These are phyloP conservation scores for Gyromitra esculenta DNA, from an alignment of 2,329 filamentous ascomycete species.

Conservation along the genomic window DNA sequence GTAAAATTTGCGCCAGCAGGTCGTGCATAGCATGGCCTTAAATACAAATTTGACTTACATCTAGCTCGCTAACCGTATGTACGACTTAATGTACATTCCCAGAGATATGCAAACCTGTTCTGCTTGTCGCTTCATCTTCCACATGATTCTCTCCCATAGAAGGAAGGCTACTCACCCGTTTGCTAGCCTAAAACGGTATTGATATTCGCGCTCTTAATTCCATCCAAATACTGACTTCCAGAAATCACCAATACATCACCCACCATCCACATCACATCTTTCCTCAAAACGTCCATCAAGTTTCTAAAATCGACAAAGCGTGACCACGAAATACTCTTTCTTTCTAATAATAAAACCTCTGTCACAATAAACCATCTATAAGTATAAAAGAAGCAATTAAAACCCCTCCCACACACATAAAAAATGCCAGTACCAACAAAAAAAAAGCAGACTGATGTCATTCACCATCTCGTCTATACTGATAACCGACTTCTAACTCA, in stretches of 20 bases:
- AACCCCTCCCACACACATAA: not conserved
- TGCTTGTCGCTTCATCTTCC: too few relatives aligned
- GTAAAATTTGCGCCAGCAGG: too few relatives aligned
- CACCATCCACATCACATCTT: not conserved
- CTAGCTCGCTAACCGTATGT: too few relatives aligned
- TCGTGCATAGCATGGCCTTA: too few relatives aligned
- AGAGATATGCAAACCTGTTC: too few relatives aligned
- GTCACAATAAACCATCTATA: slow-evolving; percentile 18
- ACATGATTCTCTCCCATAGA: too few relatives aligned
- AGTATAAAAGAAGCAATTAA: slow-evolving; percentile 2
- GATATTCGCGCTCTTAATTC: too few relatives aligned
- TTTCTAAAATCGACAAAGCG: not conserved
- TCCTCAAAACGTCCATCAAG: not conserved
- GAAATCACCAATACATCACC: not conserved
- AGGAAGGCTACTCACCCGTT: too few relatives aligned
- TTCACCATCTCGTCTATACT: slow-evolving; percentile 15
- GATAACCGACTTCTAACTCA: slow-evolving; percentile 23
- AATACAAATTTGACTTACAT: too few relatives aligned
- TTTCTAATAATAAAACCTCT: slow-evolving; percentile 29
- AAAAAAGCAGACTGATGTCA: not conserved
- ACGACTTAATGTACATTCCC: too few relatives aligned
- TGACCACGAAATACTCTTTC: not conserved
- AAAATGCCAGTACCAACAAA: slow-evolving; percentile 22
- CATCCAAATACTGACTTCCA: not conserved
- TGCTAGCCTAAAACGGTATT: too few relatives aligned